Evolutionary conservation across 225 moss, liverwort and hornwort species (phyloP), one percentile per base, ranked within the genome.

Genomic region (Climacium dendroides): DNA sequence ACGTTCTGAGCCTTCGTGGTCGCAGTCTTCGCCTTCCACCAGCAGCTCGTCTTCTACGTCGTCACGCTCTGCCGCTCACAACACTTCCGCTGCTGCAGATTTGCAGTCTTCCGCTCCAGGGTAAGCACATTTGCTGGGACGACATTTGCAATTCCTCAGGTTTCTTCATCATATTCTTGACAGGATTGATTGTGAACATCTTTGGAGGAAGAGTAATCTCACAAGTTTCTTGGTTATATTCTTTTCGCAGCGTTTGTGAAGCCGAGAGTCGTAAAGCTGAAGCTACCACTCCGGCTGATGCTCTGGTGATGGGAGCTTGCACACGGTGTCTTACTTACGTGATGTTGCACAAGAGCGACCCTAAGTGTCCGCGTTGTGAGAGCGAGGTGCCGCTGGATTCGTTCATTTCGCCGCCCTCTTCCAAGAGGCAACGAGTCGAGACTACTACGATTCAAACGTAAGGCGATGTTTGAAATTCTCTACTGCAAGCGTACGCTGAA

Each of bases 291-390:
- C 82, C 82, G 53, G 16, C 57, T 12, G 79, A 89, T 34, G 84
- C 94, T 4, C 80, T 94, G 11, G 94, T 94, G 82, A 94, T 94
- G 94, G 92, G 94, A 77, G 94, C 91, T 3, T 94, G 92, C 87
- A 94, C 94, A 2, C 85, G 92, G 15, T 94, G 94, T 28, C 85
- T 94, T 4, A 92, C 92, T 52, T 94, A 94, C 41, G 92, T 92
- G 88, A 94, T 94, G 94, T 52, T 94, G 28, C 88, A 90, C 50
- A 94, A 94, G 83, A 89, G 92, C 29, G 88, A 94, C 57, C 94
- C 92, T 0, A 92, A 90, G 71, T 94, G 94, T 63, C 92, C 92
- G 19, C 88, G 92, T 18, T 94, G 94, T 48, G 89, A 89, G 75
- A 87, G 92, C 83, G 90, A 89, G 64, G 92, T 91, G 48, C 94